Percentiles rank a stretch among this genome's conserved stretches.
phyloP scores from a whole-genome alignment of 208 protist species.

The Leishmania martiniquensis region DNA sequence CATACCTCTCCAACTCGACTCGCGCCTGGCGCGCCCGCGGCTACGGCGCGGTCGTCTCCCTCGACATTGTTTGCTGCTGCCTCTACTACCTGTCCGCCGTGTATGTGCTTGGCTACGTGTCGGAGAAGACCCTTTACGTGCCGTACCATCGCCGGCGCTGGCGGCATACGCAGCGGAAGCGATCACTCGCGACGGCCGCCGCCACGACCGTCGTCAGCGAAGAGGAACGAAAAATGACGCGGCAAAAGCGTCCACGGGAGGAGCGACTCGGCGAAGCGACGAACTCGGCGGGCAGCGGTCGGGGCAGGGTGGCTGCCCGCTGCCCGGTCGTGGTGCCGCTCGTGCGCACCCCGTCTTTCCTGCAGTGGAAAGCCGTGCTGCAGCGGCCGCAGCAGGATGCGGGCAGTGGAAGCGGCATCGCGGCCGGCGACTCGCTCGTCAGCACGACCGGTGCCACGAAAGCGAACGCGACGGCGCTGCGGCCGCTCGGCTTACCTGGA shows the following conservation, averaged over 20 bases:
- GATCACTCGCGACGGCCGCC: neutral
- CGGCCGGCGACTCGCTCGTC: neutral
- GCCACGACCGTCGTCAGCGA: neutral
- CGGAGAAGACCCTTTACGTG: slow-evolving; percentile 55
- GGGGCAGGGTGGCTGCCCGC: neutral
- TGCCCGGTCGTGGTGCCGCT: slow-evolving; percentile 15
- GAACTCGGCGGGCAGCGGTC: neutral
- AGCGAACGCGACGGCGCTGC: neutral
- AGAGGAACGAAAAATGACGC: neutral
- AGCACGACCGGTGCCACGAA: neutral
- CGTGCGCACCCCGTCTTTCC: slow-evolving; percentile 26
- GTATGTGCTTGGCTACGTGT: slow-evolving; percentile 42
- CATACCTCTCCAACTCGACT: neutral
- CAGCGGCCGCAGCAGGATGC: neutral
- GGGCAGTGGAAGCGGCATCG: neutral
- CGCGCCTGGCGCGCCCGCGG: slow-evolving; percentile 48
- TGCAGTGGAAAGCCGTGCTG: slow-evolving; percentile 16
- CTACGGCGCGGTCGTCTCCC: slow-evolving; percentile 38
- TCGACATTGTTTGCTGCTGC: slow-evolving; percentile 45
- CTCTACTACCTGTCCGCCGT: slow-evolving; percentile 37
- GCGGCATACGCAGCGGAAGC: slow-evolving; percentile 26
- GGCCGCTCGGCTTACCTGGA: neutral
- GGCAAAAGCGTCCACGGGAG: neutral
- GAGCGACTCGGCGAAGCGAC: neutral
- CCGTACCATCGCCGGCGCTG: slow-evolving; percentile 39